Evolutionary conservation across 2,329 filamentous ascomycete genomes (phyloP).

Genomic region (Ascochyta koolunga): DNA sequence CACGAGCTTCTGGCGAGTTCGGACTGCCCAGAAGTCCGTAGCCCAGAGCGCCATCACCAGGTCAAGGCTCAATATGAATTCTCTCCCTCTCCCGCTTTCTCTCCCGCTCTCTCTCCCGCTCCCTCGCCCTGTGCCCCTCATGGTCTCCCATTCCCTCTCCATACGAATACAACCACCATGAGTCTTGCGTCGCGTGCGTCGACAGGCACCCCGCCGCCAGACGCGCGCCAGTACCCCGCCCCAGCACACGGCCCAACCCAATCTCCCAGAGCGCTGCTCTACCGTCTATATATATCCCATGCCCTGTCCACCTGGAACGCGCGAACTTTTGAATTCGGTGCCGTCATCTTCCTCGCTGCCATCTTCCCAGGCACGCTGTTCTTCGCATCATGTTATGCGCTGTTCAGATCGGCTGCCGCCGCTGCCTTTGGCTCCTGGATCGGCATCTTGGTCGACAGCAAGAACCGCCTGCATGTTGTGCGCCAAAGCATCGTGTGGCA

Average conservation of each 20-base stretch:
- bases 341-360: constrained; percentile 55
- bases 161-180: constrained; percentile 1
- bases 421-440: constrained; percentile 65
- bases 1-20: constrained; percentile 4
- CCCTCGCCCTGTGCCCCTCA: neutral
- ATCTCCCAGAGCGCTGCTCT: constrained; percentile 28
- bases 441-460: constrained; percentile 64
- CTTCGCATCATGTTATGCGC: constrained; percentile 71
- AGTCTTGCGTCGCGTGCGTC: constrained; percentile 9
- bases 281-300: constrained; percentile 54
- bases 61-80: constrained; percentile 11
- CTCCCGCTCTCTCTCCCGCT: no score
- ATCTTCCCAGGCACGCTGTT: constrained; percentile 63
- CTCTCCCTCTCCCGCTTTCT: neutral
- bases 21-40: constrained; percentile 16
- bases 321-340: constrained; percentile 56
- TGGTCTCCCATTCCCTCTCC: neutral
- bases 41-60: constrained; percentile 18
- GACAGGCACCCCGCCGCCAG: constrained; percentile 2
- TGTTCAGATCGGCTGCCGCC: constrained; percentile 64
- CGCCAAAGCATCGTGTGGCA: constrained; percentile 51
- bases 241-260: constrained; percentile 2
- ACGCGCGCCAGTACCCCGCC: constrained; percentile 8
- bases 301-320: constrained; percentile 58
- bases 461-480: constrained; percentile 49